Evolutionary conservation across 352 stramenopile species (phyloP), one percentile per base, ranked within the genome.

Genomic region (Phytophthora ramorum): DNA sequence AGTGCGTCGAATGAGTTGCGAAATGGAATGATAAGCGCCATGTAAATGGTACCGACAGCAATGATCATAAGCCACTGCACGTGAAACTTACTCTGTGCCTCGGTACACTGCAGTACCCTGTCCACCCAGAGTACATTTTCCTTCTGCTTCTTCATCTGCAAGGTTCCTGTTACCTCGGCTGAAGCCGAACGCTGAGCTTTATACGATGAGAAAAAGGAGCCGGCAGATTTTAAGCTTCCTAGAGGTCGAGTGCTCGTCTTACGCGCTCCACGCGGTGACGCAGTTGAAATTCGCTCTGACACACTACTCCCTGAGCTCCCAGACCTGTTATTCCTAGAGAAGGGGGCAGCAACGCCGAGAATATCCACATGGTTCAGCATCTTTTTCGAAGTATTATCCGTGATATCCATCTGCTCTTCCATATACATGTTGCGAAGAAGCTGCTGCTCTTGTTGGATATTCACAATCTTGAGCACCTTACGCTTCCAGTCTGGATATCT

Each of bases 401-500:
- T 53, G n/a, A 71, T 67, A 16, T 87, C 76, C 46, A 87, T 70
- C 37, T 90, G 81, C 65, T 90, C 79, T 19, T 80, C 74, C 74
- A 86, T 74, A 64, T 87, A 85, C 45, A 86, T 22, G 41, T 89
- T 88, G 6, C 75, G 69, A 6, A 87, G 57, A 44, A 84, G 76
- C 13, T 84, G 75, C 17, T 86, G 80, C 43, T 80, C 66, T 30
- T 78, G 71, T 58, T 85, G 74, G 16, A 83, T 85, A 17, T 76
- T 85, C 20, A 80, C 76, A 13, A 82, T 90, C 30, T 78, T 78
- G 30, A 85, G 51, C 2, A 88, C 81, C 43, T 81, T 84, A 1
- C 70, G 71, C 37, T 88, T 91, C 81, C 81, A 91, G 20, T 88
- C 78, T 0, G 81, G 81, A 50, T 91, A 87, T 16, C 78, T 47